These are phyloP conservation scores for Stachybotrys elegans DNA, from an alignment of 2,329 filamentous ascomycete genomes.

Conservation along the genomic window DNA sequence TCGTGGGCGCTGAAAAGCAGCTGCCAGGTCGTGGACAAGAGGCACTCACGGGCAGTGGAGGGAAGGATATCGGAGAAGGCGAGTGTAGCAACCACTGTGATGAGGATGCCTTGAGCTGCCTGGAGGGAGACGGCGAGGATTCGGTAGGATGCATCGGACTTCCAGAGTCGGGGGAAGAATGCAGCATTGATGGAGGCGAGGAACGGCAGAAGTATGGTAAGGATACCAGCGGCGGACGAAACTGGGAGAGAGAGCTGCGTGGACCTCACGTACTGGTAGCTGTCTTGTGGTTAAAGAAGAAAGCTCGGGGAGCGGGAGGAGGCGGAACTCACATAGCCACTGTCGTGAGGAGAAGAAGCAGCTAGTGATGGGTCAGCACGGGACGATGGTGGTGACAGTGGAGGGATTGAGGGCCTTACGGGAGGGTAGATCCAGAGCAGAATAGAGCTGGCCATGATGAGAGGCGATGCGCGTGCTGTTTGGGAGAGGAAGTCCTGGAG, in stretches of 20 bases:
- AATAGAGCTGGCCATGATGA: too few relatives aligned
- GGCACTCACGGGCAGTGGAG: slow-evolving; percentile 9
- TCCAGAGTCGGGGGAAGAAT: not conserved
- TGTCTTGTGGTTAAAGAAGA: too few relatives aligned
- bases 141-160: not conserved
- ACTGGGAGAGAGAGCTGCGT: not conserved
- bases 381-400: too few relatives aligned
- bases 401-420: too few relatives aligned
- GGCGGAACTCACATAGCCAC: too few relatives aligned
- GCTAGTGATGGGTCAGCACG: too few relatives aligned
- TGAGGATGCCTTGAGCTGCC: slow-evolving; percentile 6
- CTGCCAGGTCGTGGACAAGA: slow-evolving; percentile 15
- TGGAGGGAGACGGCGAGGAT: slow-evolving; percentile 3
- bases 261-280: not conserved
- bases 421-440: too few relatives aligned
- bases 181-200: not conserved
- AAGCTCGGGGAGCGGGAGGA: too few relatives aligned
- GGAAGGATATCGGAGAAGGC: slow-evolving; percentile 11
- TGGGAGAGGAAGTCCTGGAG: too few relatives aligned
- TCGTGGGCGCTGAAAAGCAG: slow-evolving; percentile 33
- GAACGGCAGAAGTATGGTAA: not conserved
- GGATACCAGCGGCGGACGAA: not conserved
- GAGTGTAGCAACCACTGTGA: slow-evolving; percentile 11
- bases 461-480: too few relatives aligned
- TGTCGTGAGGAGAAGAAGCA: too few relatives aligned